A percentile compares a stretch with the other conserved stretches of the same genome.
phyloP scores from a whole-genome alignment of 2,329 filamentous ascomycete genomes.

The Nothophaeocryptopus gaeumannii region DNA sequence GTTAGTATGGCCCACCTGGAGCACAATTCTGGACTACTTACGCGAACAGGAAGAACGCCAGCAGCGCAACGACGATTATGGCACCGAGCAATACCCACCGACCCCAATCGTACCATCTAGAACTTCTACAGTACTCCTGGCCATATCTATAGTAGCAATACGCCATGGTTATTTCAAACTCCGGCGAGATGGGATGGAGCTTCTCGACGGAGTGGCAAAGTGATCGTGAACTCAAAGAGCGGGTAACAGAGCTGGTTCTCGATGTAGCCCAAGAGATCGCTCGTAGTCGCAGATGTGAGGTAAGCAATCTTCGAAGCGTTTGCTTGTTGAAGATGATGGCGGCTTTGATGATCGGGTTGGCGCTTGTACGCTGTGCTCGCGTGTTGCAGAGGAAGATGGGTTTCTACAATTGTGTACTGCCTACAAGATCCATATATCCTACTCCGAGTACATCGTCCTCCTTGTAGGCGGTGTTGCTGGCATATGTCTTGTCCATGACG shows the following conservation, averaged over 20 bases:
- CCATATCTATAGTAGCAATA: slow-evolving; percentile 11
- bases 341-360: too few relatives aligned
- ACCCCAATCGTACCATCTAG: slow-evolving; percentile 16
- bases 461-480: too few relatives aligned
- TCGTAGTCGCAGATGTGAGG: not conserved
- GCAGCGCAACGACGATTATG: slow-evolving; percentile 11
- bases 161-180: slow-evolving; percentile 7
- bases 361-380: too few relatives aligned
- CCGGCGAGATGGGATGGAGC: not conserved
- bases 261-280: not conserved
- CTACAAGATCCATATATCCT: too few relatives aligned
- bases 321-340: not conserved
- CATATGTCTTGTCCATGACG: too few relatives aligned
- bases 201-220: too few relatives aligned
- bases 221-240: too few relatives aligned
- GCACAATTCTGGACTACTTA: slow-evolving; percentile 5
- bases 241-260: too few relatives aligned
- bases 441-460: too few relatives aligned
- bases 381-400: too few relatives aligned
- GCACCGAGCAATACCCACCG: slow-evolving; percentile 20
- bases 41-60: slow-evolving; percentile 16
- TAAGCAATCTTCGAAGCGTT: not conserved
- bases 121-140: not conserved
- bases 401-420: too few relatives aligned
- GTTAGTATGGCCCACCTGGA: too few relatives aligned